Evolutionary conservation across 1,139 yeast species (phyloP).

Genomic region (Blastobotrys serpentis): DNA sequence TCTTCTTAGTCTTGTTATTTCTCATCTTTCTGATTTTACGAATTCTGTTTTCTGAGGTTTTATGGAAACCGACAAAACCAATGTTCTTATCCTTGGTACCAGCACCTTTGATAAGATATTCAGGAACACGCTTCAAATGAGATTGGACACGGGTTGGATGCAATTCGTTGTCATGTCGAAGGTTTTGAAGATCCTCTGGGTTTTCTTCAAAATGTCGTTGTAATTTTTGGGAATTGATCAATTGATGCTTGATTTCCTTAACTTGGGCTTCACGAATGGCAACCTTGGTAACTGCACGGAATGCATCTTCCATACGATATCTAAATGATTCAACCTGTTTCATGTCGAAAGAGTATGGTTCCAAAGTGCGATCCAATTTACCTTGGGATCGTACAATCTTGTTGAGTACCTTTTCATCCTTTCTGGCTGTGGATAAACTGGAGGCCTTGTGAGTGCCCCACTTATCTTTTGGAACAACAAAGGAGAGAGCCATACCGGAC

Average conservation of each 20-base stretch:
- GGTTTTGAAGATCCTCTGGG: slow-evolving; percentile 87
- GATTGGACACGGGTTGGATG: slow-evolving; percentile 81
- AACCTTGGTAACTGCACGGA: slow-evolving; percentile 87
- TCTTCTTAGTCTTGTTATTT: slow-evolving; percentile 41
- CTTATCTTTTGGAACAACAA: slow-evolving; percentile 79
- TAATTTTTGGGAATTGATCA: slow-evolving; percentile 83
- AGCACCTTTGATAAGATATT: slow-evolving; percentile 67
- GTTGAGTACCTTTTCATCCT: slow-evolving; percentile 80
- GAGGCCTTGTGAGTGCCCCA: slow-evolving; percentile 91
- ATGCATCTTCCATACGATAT: slow-evolving; percentile 96
- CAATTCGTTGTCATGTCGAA: slow-evolving; percentile 88
- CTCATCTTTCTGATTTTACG: slow-evolving; percentile 46
- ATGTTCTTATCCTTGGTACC: slow-evolving; percentile 39
- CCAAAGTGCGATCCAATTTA: slow-evolving; percentile 53
- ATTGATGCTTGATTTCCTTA: slow-evolving; percentile 83
- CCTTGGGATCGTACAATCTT: slow-evolving; percentile 77
- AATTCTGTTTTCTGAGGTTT: slow-evolving; percentile 45
- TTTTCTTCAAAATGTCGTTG: slow-evolving; percentile 96
- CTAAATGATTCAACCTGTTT: slow-evolving; percentile 93
- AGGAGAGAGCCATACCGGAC: slow-evolving; percentile 91
- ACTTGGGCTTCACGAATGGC: slow-evolving; percentile 93
- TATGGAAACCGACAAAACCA: slow-evolving; percentile 78
- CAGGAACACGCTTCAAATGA: slow-evolving; percentile 90
- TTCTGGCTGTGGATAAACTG: slow-evolving; percentile 63
- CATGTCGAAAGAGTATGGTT: slow-evolving; percentile 88